Evolutionary conservation across 2,329 filamentous ascomycete species (phyloP).

Genomic region (Ascochyta viciae-villosae): DNA sequence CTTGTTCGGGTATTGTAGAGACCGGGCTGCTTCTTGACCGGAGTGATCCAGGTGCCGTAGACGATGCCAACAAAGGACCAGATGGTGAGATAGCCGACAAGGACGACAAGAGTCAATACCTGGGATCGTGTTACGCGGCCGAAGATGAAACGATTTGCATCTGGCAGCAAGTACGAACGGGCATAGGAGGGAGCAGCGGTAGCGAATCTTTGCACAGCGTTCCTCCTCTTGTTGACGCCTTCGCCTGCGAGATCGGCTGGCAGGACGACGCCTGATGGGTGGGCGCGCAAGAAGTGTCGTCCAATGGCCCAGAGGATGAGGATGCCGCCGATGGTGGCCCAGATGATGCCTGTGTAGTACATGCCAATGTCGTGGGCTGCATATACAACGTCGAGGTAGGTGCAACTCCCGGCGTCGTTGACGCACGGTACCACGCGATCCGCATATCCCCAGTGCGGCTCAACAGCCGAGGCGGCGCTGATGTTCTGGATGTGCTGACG

Average conservation of each 20-base stretch:
- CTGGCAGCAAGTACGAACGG: constrained; percentile 66
- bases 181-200: constrained; percentile 51
- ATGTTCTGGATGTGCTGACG: constrained; percentile 49
- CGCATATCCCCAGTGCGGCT: constrained; percentile 65
- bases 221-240: constrained; percentile 30
- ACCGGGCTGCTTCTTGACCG: constrained; percentile 62
- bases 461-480: constrained; percentile 47
- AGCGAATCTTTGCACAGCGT: constrained; percentile 34
- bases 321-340: constrained; percentile 60
- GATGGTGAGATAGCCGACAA: constrained; percentile 69
- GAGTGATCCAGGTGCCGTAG: constrained; percentile 74
- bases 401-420: constrained; percentile 64
- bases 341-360: constrained; percentile 64
- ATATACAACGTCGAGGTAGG: constrained; percentile 65
- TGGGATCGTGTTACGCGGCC: constrained; percentile 74
- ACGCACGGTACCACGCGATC: constrained; percentile 63
- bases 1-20: constrained; percentile 70
- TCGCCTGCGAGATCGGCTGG: constrained; percentile 28
- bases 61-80: constrained; percentile 70
- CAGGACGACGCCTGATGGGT: constrained; percentile 36
- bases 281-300: constrained; percentile 38
- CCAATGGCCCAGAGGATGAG: constrained; percentile 54
- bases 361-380: constrained; percentile 61
- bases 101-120: constrained; percentile 64
- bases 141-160: constrained; percentile 65